phyloP scores from a whole-genome alignment of 1,284 basidiomycete genomes.

The Grifola frondosa region DNA sequence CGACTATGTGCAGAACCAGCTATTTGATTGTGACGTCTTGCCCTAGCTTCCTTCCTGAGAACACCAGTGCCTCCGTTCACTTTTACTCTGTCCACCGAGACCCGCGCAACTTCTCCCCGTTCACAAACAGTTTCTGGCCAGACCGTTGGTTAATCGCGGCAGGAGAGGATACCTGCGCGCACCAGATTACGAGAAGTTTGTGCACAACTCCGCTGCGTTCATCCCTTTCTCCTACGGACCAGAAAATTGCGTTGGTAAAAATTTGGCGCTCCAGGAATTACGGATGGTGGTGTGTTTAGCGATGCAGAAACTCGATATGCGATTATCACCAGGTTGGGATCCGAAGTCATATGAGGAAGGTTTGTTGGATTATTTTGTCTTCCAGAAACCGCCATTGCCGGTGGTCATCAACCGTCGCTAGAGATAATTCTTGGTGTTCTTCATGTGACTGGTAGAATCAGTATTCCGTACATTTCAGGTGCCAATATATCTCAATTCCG shows the following conservation, averaged over 20 bases:
- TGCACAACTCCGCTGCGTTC: conserved; percentile 24
- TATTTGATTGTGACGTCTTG: conserved; percentile 1
- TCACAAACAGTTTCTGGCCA: conserved; percentile 25
- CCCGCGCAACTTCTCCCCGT: conserved; percentile 26
- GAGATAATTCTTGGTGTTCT: no score
- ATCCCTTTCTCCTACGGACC: conserved; percentile 29
- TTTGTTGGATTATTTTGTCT: conserved; percentile 19
- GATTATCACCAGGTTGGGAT: conserved; percentile 19
- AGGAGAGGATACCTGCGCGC: no score
- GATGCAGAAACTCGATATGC: conserved; percentile 2
- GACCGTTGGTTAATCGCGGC: conserved; percentile 26
- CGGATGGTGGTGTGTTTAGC: conserved; percentile 11
- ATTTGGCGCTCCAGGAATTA: conserved; percentile 23
- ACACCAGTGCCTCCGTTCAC: conserved; percentile 20
- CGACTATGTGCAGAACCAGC: neutral
- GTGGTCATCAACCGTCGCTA: no score
- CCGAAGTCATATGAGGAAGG: conserved; percentile 20
- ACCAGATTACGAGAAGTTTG: conserved; percentile 8
- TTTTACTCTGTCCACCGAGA: conserved; percentile 28
- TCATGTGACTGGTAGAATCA: no score
- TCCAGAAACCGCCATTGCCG: conserved; percentile 12
- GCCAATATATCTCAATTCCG: no score
- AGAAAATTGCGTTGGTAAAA: conserved; percentile 31
- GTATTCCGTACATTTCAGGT: no score
- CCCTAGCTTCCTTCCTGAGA: conserved; percentile 23